Percentiles rank a stretch among this genome's conserved stretches.
Conservation (phyloP, 306 rosid genomes). For the Rubus parviflorus region DNA sequence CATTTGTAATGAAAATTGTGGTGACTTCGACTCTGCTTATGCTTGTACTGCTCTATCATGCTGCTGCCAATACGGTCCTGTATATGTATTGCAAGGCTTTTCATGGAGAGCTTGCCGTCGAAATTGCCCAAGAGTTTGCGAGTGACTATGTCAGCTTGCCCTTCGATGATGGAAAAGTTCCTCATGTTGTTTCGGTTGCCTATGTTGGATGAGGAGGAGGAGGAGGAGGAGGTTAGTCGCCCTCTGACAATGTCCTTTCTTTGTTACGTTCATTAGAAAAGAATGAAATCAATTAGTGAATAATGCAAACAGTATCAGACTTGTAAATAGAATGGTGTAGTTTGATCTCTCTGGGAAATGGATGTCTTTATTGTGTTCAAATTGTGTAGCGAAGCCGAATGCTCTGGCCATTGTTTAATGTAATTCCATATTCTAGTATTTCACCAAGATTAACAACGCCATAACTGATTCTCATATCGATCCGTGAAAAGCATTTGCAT, state of each 20-base stretch:
- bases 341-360: background rate
- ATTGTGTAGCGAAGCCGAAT: background rate
- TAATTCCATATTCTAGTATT: no score
- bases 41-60: conserved; percentile 45
- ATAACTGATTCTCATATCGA: no score
- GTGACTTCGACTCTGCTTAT: conserved; percentile 40
- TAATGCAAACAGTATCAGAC: background rate
- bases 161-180: conserved; percentile 64
- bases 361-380: background rate
- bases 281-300: background rate
- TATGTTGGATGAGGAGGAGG: conserved; percentile 13
- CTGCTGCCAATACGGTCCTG: conserved; percentile 49
- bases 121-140: conserved; percentile 57
- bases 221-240: conserved; percentile 27
- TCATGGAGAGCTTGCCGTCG: conserved; percentile 41
- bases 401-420: background rate
- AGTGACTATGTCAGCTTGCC: conserved; percentile 56
- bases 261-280: background rate
- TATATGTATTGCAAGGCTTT: conserved; percentile 49
- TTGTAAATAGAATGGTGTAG: conserved; percentile 1
- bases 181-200: conserved; percentile 67
- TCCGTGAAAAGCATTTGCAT: background rate
- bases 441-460: background rate
- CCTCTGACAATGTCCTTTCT: background rate
- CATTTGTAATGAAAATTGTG: conserved; percentile 51